Evolutionary conservation across 208 protist genomes (phyloP), one percentile per base, ranked within the genome.

Genomic region (Naegleria fowleri): DNA sequence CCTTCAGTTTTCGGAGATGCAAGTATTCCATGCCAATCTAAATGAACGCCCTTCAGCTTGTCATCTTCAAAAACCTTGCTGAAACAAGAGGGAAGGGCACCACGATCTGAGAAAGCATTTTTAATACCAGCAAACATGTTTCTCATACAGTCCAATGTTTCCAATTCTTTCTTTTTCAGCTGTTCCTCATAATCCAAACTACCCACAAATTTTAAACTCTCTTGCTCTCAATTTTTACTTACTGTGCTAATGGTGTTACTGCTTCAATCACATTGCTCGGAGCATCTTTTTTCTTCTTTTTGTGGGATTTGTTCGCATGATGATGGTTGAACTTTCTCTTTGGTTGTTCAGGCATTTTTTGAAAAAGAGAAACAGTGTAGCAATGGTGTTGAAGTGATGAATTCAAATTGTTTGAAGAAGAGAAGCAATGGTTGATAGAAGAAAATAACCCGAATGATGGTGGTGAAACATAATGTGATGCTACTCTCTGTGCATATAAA

Each of bases 1-100:
- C 96, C 95, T 86, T 93, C 91, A 39, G 91, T 92, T 0, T 92
- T 55, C 2, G 97, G 96, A 86, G 96, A 97, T 87, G 91, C 85
- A 22, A 97, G 38, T 41, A 98, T 92, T 48, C 94, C 55, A 22
- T 92, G 39, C 86, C 86, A 89, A 58, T 55, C 41, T 0, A 88
- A 58, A 36, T 39, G 13, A 36, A 79, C 16, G 36, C 25, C 67
- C 29, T 79, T 79, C 9, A 79, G n/a, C 9, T 79, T 79, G 19
- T 79, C 67, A 36, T 79, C 67, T 79, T 79, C 16, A 36, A 9
- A 13, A 36, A 36, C 25, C 0, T 15, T 36, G 9, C 0, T 79
- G 9, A 36, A 79, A 33, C n/a, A 79, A 36, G 13, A 0, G 9
- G 67, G 67, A n/a, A 79, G 16, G 6, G 29, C 29, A 13, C 6